A percentile compares a stretch with the other conserved stretches of the same genome.
Evolutionary conservation across 176 grass and related monocot genomes (phyloP).

Genomic region (Zoysia japonica): DNA sequence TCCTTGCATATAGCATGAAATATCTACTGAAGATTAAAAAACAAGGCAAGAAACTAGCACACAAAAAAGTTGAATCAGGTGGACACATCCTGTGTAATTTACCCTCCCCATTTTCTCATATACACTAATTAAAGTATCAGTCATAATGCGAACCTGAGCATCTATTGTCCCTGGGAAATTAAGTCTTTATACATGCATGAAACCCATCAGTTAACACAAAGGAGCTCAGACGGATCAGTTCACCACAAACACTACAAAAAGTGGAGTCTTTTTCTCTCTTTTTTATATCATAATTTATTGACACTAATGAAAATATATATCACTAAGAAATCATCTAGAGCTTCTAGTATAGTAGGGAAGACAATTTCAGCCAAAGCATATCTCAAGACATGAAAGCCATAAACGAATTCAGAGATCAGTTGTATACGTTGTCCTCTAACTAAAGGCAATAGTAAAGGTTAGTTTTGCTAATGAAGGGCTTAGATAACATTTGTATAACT

Average conservation of each 20-base stretch:
- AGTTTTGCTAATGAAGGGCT: background rate
- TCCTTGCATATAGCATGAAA: background rate
- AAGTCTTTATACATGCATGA: background rate
- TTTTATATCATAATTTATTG: background rate
- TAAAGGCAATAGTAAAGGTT: conserved; percentile 9
- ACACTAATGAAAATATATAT: background rate
- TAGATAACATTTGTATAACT: background rate
- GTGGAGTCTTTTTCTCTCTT: background rate
- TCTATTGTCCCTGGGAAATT: background rate
- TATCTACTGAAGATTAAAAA: background rate
- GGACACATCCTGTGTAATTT: background rate
- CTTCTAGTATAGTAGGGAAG: background rate
- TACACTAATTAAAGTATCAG: background rate
- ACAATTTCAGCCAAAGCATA: background rate
- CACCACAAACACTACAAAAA: background rate
- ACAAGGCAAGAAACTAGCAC: background rate
- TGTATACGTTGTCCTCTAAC: background rate
- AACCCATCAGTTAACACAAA: background rate
- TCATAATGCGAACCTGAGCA: background rate
- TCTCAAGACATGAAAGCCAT: background rate
- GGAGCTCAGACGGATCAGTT: background rate
- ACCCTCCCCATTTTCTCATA: conserved; percentile 1
- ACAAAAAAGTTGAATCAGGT: background rate
- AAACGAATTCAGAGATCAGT: background rate
- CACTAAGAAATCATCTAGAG: background rate